phyloP scores from a whole-genome alignment of 345 rosid species.

The Adansonia digitata region DNA sequence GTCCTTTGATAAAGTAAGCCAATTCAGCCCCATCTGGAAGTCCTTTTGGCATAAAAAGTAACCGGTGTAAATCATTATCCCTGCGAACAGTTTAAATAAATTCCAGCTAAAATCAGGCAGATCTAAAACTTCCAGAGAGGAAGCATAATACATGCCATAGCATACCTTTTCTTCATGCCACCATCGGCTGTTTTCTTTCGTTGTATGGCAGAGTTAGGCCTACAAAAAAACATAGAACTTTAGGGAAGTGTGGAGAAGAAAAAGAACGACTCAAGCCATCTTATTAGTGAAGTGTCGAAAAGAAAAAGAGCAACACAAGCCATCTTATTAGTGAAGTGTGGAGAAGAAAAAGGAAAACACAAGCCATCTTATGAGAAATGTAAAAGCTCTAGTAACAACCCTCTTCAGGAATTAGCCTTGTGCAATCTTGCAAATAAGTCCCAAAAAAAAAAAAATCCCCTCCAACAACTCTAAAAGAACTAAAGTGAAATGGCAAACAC shows the following conservation, averaged over 20 bases:
- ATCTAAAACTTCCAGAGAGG: neutral
- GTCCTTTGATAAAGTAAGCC: slow-evolving; percentile 79
- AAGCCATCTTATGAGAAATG: neutral
- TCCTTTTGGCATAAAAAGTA: slow-evolving; percentile 91
- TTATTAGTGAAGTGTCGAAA: neutral
- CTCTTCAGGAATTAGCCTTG: neutral
- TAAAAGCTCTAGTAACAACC: neutral
- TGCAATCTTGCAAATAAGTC: neutral
- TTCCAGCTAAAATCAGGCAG: slow-evolving; percentile 6
- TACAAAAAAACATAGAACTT: slow-evolving; percentile 24
- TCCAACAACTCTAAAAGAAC: neutral
- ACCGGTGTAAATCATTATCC: slow-evolving; percentile 94
- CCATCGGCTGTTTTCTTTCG: slow-evolving; percentile 66
- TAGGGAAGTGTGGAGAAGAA: neutral
- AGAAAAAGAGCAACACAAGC: neutral
- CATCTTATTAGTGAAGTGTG: neutral
- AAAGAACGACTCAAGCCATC: no score
- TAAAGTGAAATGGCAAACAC: neutral
- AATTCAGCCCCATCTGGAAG: slow-evolving; percentile 87
- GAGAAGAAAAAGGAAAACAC: neutral
- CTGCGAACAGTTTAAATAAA: slow-evolving; percentile 30
- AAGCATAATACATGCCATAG: slow-evolving; percentile 10
- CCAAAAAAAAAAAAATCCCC: neutral
- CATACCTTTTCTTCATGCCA: slow-evolving; percentile 60
- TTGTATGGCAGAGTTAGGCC: slow-evolving; percentile 36